Evolutionary conservation across 345 rosid species (phyloP).

Genomic region (Salix purpurea): DNA sequence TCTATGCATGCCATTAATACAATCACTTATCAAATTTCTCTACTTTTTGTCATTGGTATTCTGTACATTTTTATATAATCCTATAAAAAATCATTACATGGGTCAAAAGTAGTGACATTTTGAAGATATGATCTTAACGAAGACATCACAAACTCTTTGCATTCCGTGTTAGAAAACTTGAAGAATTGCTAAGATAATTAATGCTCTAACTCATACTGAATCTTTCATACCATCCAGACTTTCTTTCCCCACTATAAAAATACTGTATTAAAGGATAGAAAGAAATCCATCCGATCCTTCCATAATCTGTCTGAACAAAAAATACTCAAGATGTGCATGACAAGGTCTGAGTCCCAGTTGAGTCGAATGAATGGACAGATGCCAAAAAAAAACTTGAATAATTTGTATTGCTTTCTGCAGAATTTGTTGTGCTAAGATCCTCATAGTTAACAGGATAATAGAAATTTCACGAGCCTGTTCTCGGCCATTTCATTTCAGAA

Average conservation of each 20-base stretch:
- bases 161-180: too few species aligned
- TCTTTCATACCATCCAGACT: too few species aligned
- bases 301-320: too few species aligned
- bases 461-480: neutral
- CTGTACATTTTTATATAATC: neutral
- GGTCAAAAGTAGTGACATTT: neutral
- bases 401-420: neutral
- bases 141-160: neutral
- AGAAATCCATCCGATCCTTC: too few species aligned
- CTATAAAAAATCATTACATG: neutral
- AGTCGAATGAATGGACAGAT: too few species aligned
- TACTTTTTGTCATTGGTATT: neutral
- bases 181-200: too few species aligned
- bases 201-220: too few species aligned
- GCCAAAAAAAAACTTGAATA: neutral
- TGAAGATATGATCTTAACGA: neutral
- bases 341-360: too few species aligned
- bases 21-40: neutral
- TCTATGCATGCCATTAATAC: too few species aligned
- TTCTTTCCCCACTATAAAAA: too few species aligned
- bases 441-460: neutral
- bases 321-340: too few species aligned
- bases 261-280: too few species aligned
- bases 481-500: neutral
- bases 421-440: neutral